Base-by-base conservation (phyloP, 202 grass and related monocot genomes). In the Sporobolus alterniflorus region DNA sequence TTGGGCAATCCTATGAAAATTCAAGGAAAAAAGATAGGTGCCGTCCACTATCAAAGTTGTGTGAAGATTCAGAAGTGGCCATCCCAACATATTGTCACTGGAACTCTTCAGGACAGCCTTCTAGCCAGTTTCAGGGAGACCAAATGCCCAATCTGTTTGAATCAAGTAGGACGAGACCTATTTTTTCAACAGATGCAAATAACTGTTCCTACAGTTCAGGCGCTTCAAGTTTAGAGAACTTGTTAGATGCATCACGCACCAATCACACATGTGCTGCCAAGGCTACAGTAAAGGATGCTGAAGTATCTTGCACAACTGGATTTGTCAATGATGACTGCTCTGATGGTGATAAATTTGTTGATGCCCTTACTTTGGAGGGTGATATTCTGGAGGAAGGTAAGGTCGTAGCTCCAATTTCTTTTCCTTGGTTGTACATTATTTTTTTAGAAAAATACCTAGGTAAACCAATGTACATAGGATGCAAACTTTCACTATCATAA, bases 1-100 rank as follows among this genome's bases (percentile, higher is more conserved):
- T 92, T 43, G 89, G 79, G 16, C 91, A 92, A 89, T 73, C 85
- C 85, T 92, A 92, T 72, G 91, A 97, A 89, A 92, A 91, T 88
- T 87, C 82, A 8, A 94, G 93, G 73, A 96, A 88, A 83, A 99
- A 97, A 85, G 79, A 91, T 65, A 88, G 75, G 81, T 76, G 86
- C 17, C 87, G 76, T 25, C 84, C 91, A 76, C 75, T 96, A 47
- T 91, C 85, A 34, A 91, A 91, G 67, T 78, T 92, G 67, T 91
- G 85, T 82, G 64, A 96, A 79, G 93, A 89, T 78, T 84, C 91
- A 33, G 91, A 85, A 69, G 56, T 88, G 56, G 76, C 89, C 74
- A 78, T 90, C 67, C 89, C 88, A 76, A 79, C 96, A 88, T 99
- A 92, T 88, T 88, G 80, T 79, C 70, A 75, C 30, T 94, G 87